A percentile compares a stretch with the other conserved stretches of the same genome.
Conservation (phyloP, 345 rosid genomes). For the Brassica incana region DNA sequence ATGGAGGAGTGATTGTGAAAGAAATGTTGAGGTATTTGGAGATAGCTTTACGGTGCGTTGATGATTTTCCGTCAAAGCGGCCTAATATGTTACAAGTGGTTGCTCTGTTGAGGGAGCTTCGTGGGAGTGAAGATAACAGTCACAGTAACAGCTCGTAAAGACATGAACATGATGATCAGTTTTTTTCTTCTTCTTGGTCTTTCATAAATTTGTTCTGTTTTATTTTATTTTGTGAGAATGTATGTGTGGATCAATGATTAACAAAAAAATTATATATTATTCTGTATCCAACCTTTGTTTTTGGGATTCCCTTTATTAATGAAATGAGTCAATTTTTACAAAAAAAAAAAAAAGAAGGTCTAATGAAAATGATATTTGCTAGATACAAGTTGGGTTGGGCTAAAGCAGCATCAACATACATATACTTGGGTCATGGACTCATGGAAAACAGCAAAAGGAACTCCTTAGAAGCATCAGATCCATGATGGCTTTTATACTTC, state of each 20-base stretch:
- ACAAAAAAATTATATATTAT: background rate
- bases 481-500: background rate
- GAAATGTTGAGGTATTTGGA: conserved; percentile 87
- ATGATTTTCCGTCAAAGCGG: conserved; percentile 84
- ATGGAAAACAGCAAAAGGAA: background rate
- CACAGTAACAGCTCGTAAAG: conserved; percentile 59
- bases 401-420: background rate
- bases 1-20: conserved; percentile 60
- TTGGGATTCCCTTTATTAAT: background rate
- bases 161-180: background rate
- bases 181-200: background rate
- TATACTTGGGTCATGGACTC: background rate
- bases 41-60: conserved; percentile 76
- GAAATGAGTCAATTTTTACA: too few species aligned
- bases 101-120: conserved; percentile 76
- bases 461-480: background rate
- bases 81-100: conserved; percentile 92
- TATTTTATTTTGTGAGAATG: conserved; percentile 8
- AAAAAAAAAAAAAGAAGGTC: background rate
- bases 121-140: conserved; percentile 59
- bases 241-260: conserved; percentile 18
- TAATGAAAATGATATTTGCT: background rate
- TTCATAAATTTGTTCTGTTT: background rate
- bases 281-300: background rate
- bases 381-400: background rate